Evolutionary conservation across 345 rosid genomes (phyloP).

Genomic region (Rhodamnia rubescens): DNA sequence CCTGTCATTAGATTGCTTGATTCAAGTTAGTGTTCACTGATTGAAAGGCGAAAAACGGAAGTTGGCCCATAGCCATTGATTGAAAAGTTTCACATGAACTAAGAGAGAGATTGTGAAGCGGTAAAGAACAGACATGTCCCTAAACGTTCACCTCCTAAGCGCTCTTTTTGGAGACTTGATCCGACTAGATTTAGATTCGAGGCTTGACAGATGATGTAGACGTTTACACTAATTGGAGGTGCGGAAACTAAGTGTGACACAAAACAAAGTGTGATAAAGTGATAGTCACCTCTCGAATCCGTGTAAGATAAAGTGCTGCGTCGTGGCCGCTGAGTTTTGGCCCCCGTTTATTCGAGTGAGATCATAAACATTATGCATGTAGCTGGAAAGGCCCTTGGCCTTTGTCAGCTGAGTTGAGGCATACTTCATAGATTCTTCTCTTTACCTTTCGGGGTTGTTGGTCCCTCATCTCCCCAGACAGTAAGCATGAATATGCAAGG

Average conservation of each 20-base stretch:
- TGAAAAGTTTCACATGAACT: not conserved
- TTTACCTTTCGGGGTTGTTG: not conserved
- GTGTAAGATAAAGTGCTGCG: not conserved
- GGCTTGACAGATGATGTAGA: not conserved
- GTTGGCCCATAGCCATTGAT: not conserved
- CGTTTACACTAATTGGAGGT: not conserved
- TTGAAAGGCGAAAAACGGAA: not conserved
- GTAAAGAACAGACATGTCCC: not conserved
- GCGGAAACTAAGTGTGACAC: not conserved
- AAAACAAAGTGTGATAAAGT: not conserved
- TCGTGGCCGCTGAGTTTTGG: not conserved
- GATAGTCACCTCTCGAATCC: not conserved
- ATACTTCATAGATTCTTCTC: not conserved
- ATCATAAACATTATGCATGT: not conserved
- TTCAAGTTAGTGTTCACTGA: not conserved
- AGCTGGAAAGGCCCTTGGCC: not conserved
- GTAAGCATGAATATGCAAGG: not conserved
- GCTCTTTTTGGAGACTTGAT: not conserved
- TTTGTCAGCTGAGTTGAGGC: not conserved
- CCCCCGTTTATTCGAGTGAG: not conserved
- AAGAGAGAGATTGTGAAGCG: not conserved
- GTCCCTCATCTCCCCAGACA: not conserved
- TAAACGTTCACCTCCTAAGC: not conserved
- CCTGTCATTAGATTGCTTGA: not conserved
- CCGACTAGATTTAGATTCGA: not conserved